Base-by-base conservation (phyloP, 1,139 yeast species). In the Scheffersomyces titani region DNA sequence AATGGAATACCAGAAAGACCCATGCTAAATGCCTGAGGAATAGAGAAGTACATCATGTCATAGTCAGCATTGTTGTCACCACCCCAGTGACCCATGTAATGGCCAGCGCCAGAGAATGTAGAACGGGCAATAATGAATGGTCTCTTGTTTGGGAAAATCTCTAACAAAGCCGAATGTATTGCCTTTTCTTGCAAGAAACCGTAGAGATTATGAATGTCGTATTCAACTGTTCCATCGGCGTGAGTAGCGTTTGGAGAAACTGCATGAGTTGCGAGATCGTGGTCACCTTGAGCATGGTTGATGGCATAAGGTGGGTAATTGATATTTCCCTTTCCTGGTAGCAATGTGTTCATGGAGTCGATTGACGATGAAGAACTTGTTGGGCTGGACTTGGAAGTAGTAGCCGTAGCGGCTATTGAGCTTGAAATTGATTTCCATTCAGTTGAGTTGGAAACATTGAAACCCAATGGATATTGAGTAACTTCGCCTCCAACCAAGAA, bases 251-350 rank as follows among this genome's bases (percentile, higher is more conserved):
- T 68, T 48, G 74, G 73, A 9, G 72, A 64, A 18, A 72, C 63
- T 16, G 67, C 73, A 54, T 69, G 72, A 6, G 65, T 64, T 7
- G 74, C 73, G 44, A 72, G 57, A 54, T 72, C 75, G 51, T 64
- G 66, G 52, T 65, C 65, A 20, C 69, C 70, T 59, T 70, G 73
- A 19, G 53, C 56, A 54, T 68, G 57, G 57, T 67, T 66, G 52
- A 67, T 65, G 19, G 68, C 70, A 54, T 73, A 73, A 18, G 77
- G 77, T 19, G 77, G 77, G 58, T 70, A 69, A 57, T 70, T 66
- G 59, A 73, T 60, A 55, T 73, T 70, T 16, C 75, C 75, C 55
- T 69, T 68, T 18, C 69, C 70, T 50, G 66, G 65, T 19, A 62
- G 61, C 52, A 63, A 57, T 47, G 67, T 63, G 51, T 70, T 68